A percentile compares a stretch with the other conserved stretches of the same genome.
Conservation (phyloP, 2,329 filamentous ascomycete genomes). For the Aspergillus tamarii region DNA sequence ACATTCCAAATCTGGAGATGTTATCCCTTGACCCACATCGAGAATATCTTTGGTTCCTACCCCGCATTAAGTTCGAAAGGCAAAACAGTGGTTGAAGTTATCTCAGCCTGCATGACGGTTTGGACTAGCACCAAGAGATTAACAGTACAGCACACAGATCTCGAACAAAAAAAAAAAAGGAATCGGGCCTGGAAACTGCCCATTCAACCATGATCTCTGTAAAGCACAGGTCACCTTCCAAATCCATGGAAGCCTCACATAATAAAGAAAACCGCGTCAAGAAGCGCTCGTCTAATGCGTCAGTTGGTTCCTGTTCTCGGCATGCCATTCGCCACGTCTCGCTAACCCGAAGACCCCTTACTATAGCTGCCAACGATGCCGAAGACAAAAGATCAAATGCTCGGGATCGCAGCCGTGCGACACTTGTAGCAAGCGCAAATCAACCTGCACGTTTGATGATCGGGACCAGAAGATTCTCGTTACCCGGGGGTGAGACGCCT, state of each 20-base stretch:
- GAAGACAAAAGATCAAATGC: conserved; percentile 52
- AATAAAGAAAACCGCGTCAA: conserved; percentile 26
- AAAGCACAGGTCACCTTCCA: neutral
- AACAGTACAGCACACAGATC: neutral
- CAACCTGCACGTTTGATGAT: conserved; percentile 49
- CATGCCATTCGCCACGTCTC: neutral
- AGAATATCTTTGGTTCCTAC: neutral
- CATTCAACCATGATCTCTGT: neutral
- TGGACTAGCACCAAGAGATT: neutral
- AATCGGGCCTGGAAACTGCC: neutral
- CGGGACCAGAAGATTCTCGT: conserved; percentile 55
- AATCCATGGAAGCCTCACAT: conserved; percentile 13
- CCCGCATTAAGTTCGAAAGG: neutral
- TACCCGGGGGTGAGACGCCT: conserved; percentile 45
- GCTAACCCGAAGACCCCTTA: neutral
- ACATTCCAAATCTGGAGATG: neutral
- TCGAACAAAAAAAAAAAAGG: neutral
- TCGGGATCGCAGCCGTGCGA: conserved; percentile 49
- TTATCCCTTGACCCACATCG: neutral
- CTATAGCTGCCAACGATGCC: conserved; percentile 48
- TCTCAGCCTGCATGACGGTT: neutral
- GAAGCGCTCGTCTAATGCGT: conserved; percentile 41
- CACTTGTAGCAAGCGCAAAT: conserved; percentile 49
- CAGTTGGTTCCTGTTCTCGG: conserved; percentile 8
- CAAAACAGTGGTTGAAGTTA: neutral